Conservation (phyloP, 192 early-diverging fungal species). For the Allomyces javanicus region DNA sequence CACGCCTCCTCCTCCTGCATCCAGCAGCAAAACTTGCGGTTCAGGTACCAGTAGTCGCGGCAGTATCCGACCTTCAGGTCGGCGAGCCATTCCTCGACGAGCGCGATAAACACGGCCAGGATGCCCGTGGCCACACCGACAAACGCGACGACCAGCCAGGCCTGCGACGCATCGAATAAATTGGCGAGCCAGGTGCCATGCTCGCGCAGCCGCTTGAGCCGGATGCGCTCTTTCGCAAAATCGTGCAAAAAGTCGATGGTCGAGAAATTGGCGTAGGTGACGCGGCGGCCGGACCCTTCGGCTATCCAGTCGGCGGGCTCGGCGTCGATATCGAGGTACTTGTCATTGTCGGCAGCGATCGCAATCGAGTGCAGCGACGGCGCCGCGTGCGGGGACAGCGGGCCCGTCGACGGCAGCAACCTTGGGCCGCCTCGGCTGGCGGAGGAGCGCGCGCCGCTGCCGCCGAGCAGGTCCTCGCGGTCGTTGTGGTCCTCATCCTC, state of each 20-base stretch:
- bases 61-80: constrained; percentile 77
- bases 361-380: too few species aligned
- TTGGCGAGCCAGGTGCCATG: constrained; percentile 21
- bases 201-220: constrained; percentile 34
- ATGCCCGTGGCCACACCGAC: constrained; percentile 65
- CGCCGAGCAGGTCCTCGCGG: too few species aligned
- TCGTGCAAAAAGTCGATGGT: constrained; percentile 84
- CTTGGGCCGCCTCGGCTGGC: too few species aligned
- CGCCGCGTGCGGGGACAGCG: too few species aligned
- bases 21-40: constrained; percentile 88
- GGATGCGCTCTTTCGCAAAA: constrained; percentile 55
- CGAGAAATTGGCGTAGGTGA: constrained; percentile 27
- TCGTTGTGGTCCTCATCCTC: too few species aligned
- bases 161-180: constrained; percentile 46
- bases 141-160: constrained; percentile 65
- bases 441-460: too few species aligned
- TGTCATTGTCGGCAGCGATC: too few species aligned
- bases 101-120: constrained; percentile 71
- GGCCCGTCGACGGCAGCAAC: too few species aligned
- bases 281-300: neutral
- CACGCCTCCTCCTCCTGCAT: constrained; percentile 32
- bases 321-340: too few species aligned
- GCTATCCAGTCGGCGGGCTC: too few species aligned
- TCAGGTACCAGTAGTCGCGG: constrained; percentile 63
- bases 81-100: constrained; percentile 75